Percentiles rank a stretch among this genome's conserved stretches.
phyloP scores from a whole-genome alignment of 2,329 filamentous ascomycete species.

The Apiospora sp. region DNA sequence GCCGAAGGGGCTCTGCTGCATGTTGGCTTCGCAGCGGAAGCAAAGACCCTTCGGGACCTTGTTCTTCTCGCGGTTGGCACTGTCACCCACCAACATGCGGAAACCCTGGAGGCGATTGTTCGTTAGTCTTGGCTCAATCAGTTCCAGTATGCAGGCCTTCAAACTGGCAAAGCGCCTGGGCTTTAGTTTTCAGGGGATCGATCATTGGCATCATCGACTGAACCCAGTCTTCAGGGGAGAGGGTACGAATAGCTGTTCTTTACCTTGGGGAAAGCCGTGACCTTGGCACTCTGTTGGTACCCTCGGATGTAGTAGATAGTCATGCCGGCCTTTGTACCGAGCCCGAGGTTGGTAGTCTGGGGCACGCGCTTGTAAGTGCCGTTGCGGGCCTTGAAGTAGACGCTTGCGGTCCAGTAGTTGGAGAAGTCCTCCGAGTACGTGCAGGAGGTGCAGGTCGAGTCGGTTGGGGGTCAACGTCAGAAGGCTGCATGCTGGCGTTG shows the following conservation, averaged over 20 bases:
- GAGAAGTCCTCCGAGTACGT: slow-evolving; percentile 45
- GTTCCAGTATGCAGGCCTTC: slow-evolving; percentile 23
- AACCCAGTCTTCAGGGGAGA: background rate
- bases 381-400: slow-evolving; percentile 44
- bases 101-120: slow-evolving; percentile 35
- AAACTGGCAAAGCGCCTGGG: background rate
- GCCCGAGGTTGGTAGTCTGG: slow-evolving; percentile 41
- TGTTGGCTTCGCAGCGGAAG: slow-evolving; percentile 42
- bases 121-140: background rate
- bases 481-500: slow-evolving; percentile 36
- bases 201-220: background rate
- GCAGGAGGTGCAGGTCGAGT: slow-evolving; percentile 41
- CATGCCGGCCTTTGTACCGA: slow-evolving; percentile 40
- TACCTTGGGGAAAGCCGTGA: slow-evolving; percentile 42
- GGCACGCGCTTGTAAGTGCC: slow-evolving; percentile 44
- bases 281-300: slow-evolving; percentile 38
- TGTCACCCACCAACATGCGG: slow-evolving; percentile 44
- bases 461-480: slow-evolving; percentile 37
- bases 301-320: slow-evolving; percentile 45
- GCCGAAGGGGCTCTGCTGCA: slow-evolving; percentile 42
- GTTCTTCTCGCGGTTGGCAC: slow-evolving; percentile 35
- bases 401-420: slow-evolving; percentile 45
- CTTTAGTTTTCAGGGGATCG: too few species aligned
- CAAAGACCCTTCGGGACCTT: slow-evolving; percentile 42
- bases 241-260: slow-evolving; percentile 20